phyloP scores from a whole-genome alignment of 2,329 filamentous ascomycete genomes.

The Pseudogymnoascus verrucosus region DNA sequence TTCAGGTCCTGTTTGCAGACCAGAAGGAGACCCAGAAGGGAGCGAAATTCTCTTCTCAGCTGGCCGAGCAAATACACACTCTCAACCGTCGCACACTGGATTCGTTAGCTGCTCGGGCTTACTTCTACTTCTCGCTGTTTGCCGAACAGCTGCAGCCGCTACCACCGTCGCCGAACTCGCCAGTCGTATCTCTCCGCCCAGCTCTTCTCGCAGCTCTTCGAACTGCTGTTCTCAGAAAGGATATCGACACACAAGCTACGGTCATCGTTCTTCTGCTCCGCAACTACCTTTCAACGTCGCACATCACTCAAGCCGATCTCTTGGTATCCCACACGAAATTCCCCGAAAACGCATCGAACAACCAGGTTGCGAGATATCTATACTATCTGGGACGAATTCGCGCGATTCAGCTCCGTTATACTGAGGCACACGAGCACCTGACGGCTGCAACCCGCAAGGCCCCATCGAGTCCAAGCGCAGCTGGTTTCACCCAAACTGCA shows the following conservation, averaged over 20 bases:
- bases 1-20: conserved; percentile 85
- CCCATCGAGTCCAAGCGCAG: conserved; percentile 77
- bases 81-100: conserved; percentile 92
- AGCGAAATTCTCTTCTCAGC: conserved; percentile 71
- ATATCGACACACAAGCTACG: conserved; percentile 92
- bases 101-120: conserved; percentile 87
- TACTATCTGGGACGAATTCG: conserved; percentile 97
- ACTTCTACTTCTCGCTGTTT: conserved; percentile 97
- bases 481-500: conserved; percentile 91
- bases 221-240: conserved; percentile 93
- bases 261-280: conserved; percentile 91
- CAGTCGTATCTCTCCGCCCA: conserved; percentile 78
- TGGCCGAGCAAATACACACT: conserved; percentile 77
- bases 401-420: conserved; percentile 93
- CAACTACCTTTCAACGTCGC: conserved; percentile 92
- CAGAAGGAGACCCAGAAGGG: conserved; percentile 73
- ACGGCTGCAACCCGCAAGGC: conserved; percentile 92
- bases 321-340: conserved; percentile 95
- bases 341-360: conserved; percentile 88
- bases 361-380: conserved; percentile 93
- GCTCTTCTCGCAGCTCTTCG: conserved; percentile 80
- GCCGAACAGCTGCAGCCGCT: conserved; percentile 83
- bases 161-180: conserved; percentile 80
- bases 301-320: conserved; percentile 93
- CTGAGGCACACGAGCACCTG: conserved; percentile 90